These are phyloP conservation scores for Penicillium hesseltinei DNA, from an alignment of 2,329 filamentous ascomycete genomes.

Conservation along the genomic window DNA sequence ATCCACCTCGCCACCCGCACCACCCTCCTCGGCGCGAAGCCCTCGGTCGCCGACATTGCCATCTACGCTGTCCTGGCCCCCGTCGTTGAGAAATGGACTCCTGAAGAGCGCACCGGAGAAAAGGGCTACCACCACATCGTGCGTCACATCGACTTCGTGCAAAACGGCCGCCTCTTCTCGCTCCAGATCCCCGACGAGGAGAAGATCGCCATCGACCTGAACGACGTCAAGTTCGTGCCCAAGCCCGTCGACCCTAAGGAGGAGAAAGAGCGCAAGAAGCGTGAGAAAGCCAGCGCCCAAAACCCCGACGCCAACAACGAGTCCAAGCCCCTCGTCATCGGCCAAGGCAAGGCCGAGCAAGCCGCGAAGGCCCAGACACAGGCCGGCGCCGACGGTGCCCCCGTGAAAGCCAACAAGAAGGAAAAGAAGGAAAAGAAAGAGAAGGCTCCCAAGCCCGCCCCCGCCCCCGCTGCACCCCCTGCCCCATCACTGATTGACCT, in stretches of 20 bases:
- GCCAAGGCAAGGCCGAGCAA: slow-evolving; percentile 36
- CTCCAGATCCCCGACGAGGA: slow-evolving; percentile 68
- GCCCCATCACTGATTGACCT: slow-evolving; percentile 89
- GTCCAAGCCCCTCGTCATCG: slow-evolving; percentile 39
- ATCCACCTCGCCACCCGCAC: slow-evolving; percentile 82
- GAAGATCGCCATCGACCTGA: slow-evolving; percentile 74
- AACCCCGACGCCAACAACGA: slow-evolving; percentile 23
- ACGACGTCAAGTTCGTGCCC: slow-evolving; percentile 82
- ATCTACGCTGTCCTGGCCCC: slow-evolving; percentile 77
- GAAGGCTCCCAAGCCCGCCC: slow-evolving; percentile 73
- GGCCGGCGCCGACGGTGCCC: slow-evolving; percentile 48
- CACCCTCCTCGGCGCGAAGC: slow-evolving; percentile 84
- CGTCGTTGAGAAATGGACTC: slow-evolving; percentile 72
- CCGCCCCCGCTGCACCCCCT: slow-evolving; percentile 69
- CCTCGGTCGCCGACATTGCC: slow-evolving; percentile 80
- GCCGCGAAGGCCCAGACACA: slow-evolving; percentile 49
- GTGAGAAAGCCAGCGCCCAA: slow-evolving; percentile 68
- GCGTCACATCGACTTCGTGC: slow-evolving; percentile 88
- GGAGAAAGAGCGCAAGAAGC: slow-evolving; percentile 95
- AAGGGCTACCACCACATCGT: slow-evolving; percentile 88
- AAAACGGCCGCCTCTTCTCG: slow-evolving; percentile 73
- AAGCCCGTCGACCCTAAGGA: slow-evolving; percentile 87
- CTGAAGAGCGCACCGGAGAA: slow-evolving; percentile 86
- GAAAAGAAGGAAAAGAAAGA: slow-evolving; percentile 85
- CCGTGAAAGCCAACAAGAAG: slow-evolving; percentile 56